Evolutionary conservation across 805 yeast genomes (phyloP).

Genomic region (Yarrowia yakushimensis): DNA sequence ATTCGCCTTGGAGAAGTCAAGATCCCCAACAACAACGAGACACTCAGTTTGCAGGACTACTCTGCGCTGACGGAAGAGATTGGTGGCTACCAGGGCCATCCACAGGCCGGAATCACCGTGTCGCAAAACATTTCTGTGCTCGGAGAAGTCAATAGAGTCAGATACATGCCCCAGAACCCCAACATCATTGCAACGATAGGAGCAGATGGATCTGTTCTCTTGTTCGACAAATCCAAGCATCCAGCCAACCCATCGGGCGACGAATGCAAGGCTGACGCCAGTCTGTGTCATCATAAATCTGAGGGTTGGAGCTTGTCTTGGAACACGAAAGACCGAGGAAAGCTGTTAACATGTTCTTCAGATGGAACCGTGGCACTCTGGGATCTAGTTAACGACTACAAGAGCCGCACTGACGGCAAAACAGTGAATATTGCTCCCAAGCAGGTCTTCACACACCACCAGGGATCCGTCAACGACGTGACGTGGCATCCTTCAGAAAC

Average conservation of each 20-base stretch:
- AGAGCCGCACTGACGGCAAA: slow-evolving; percentile 10
- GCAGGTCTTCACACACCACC: slow-evolving; percentile 37
- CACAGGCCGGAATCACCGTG: slow-evolving; percentile 38
- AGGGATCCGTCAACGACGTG: slow-evolving; percentile 63
- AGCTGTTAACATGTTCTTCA: slow-evolving; percentile 53
- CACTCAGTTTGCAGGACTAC: slow-evolving; percentile 12
- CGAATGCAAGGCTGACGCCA: slow-evolving; percentile 49
- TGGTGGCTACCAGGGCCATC: slow-evolving; percentile 21
- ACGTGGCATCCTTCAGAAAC: slow-evolving; percentile 66
- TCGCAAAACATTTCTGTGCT: slow-evolving; percentile 61
- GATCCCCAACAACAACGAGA: slow-evolving; percentile 6
- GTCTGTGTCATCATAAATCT: slow-evolving; percentile 42
- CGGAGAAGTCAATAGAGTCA: slow-evolving; percentile 70
- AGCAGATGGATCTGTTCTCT: slow-evolving; percentile 57
- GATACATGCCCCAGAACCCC: slow-evolving; percentile 81
- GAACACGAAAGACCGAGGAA: slow-evolving; percentile 63
- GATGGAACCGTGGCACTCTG: slow-evolving; percentile 63
- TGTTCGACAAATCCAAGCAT: slow-evolving; percentile 84
- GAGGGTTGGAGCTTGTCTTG: slow-evolving; percentile 67
- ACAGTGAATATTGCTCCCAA: slow-evolving; percentile 34
- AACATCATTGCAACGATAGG: slow-evolving; percentile 72
- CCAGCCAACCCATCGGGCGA: slow-evolving; percentile 44
- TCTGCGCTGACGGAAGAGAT: slow-evolving; percentile 4
- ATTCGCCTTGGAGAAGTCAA: slow-evolving; percentile 3
- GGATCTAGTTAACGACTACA: slow-evolving; percentile 53